phyloP scores from a whole-genome alignment of 2,329 filamentous ascomycete species.

The Ophiostoma perfectum region DNA sequence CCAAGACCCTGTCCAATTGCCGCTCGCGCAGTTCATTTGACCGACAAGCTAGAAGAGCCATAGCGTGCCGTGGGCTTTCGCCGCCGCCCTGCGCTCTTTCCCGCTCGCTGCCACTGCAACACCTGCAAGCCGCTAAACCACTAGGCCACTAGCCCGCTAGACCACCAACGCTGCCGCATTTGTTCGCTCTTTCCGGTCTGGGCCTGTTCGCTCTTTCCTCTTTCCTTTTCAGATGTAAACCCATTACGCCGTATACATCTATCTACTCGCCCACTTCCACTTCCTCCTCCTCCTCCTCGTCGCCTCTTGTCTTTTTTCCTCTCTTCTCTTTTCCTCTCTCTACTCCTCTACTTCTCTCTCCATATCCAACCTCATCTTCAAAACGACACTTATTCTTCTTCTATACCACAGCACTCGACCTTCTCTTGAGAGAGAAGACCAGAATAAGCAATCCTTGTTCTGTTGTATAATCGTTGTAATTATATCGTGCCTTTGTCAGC shows the following conservation, averaged over 20 bases:
- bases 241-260: neutral
- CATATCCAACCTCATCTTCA: neutral
- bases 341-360: constrained; percentile 5
- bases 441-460: constrained; percentile 20
- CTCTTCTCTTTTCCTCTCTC: neutral
- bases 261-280: neutral
- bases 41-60: constrained; percentile 19
- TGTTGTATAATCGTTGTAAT: constrained; percentile 4
- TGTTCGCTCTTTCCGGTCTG: constrained; percentile 16
- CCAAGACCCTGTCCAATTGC: constrained; percentile 24
- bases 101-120: neutral
- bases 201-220: constrained; percentile 10
- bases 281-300: neutral
- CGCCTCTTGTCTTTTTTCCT: neutral
- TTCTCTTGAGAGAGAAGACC: constrained; percentile 20
- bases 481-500: neutral
- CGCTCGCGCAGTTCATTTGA: constrained; percentile 24
- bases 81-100: too few relatives aligned
- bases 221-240: constrained; percentile 15
- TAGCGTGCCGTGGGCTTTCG: neutral
- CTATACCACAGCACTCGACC: neutral
- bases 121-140: neutral
- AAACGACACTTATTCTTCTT: constrained; percentile 2
- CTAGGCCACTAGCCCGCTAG: neutral
- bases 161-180: constrained; percentile 5